Conservation (phyloP, 2,329 filamentous ascomycete species). For the Dothiorella sarmentorum region DNA sequence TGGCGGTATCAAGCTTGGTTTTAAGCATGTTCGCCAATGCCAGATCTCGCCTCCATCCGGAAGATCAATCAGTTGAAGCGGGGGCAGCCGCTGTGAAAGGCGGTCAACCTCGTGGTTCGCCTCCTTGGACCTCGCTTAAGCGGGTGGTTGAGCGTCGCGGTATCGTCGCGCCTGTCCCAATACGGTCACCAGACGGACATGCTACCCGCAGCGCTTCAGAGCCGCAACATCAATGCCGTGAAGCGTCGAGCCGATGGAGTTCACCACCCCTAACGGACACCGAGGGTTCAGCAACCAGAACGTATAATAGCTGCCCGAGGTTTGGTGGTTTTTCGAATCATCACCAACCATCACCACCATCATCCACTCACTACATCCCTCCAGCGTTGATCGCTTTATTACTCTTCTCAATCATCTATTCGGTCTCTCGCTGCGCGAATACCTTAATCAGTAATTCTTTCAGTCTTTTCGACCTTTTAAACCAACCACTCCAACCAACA, state of each 20-base stretch:
- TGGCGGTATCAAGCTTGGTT: slow-evolving; percentile 11
- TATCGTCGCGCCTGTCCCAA: neutral
- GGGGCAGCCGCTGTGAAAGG: neutral
- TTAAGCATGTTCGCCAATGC: slow-evolving; percentile 1
- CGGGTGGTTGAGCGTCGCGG: neutral
- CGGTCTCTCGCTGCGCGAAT: slow-evolving; percentile 6
- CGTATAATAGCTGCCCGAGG: neutral
- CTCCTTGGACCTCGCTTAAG: neutral
- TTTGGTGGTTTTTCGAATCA: neutral
- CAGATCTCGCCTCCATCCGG: neutral
- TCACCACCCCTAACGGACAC: neutral
- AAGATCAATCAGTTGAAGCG: slow-evolving; percentile 10
- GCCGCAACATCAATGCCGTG: slow-evolving; percentile 13
- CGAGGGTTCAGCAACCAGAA: neutral
- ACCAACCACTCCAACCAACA: neutral
- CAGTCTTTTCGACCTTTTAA: neutral
- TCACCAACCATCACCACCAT: neutral
- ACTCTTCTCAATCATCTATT: neutral
- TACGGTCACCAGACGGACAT: neutral
- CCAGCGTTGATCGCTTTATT: slow-evolving; percentile 6
- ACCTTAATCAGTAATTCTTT: neutral
- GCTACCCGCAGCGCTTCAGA: slow-evolving; percentile 11
- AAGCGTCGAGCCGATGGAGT: neutral
- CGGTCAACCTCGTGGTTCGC: neutral
- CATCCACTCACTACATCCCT: neutral